Evolutionary conservation across 108 stramenopile genomes (phyloP), one percentile per base, ranked within the genome.

Genomic region (Epithemia pelagica): DNA sequence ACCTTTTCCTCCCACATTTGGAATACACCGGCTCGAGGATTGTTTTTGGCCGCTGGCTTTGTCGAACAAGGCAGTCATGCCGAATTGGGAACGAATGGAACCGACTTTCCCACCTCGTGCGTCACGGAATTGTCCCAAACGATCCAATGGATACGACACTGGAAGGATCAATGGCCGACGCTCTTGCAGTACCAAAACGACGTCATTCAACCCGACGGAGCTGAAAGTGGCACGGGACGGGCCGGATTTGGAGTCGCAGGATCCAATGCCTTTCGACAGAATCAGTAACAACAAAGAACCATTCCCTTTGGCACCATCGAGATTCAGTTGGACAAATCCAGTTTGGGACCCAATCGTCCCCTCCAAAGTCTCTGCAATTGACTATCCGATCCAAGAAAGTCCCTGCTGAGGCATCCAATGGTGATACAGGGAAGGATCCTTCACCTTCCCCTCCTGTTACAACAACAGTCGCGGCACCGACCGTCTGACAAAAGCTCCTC

Each of bases 11-110:
- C 59, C 0, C 53, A 54, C 26, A 65, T 91, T 32, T 91, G 86
- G 75, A 70, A 77, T 32, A 86, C 87, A 18, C 78, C 84, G 7
- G 74, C 86, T 19, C 62, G 80, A 24, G 90, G 90, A 25, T 25
- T 78, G 10, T 58, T 84, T 25, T 64, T 84, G 76, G 74, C 79
- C 1, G 59, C 68, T n/a, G 89, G 89, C 20, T 88, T 91, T 75
- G 85, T 81, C 15, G 83, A 88, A 65, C 32, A 58, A 25, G 63
- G 64, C 10, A 83, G 70, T 2, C 75, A 74, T 73, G 74, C 77
- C 31, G 85, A 88, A 59, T 63, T 80, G 57, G 85, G 85, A 26
- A 70, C 64, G 27, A 52, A 64, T 20, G 37, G 37, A 15, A 27
- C 56, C 56, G 5, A 5, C 37, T 46, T 46, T 46, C 37, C 37